A percentile compares a stretch with the other conserved stretches of the same genome.
Evolutionary conservation across 2,329 filamentous ascomycete genomes (phyloP).

Genomic region (Cyclaneusma minus): DNA sequence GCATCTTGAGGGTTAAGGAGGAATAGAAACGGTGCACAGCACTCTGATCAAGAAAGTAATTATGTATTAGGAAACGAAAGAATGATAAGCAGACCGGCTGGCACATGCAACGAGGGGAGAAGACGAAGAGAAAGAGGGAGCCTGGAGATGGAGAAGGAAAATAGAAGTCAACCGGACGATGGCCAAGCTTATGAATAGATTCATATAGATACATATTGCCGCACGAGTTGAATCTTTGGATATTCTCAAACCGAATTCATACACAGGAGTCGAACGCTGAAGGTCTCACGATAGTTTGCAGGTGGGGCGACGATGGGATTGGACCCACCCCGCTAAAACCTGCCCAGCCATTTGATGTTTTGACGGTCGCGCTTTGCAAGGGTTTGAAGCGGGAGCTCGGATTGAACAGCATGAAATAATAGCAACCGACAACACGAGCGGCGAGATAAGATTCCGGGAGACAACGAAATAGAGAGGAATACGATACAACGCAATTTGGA

Average conservation of each 20-base stretch:
- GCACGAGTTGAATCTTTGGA: slow-evolving; percentile 2
- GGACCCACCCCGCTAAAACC: too few relatives aligned
- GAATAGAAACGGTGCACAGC: slow-evolving; percentile 4
- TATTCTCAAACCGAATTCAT: slow-evolving; percentile 3
- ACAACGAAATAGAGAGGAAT: too few relatives aligned
- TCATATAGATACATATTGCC: slow-evolving; percentile 4
- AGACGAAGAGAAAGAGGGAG: slow-evolving; percentile 4
- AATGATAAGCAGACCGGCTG: slow-evolving; percentile 5
- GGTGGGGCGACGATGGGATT: too few relatives aligned
- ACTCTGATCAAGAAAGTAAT: slow-evolving; percentile 2
- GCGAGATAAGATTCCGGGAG: too few relatives aligned
- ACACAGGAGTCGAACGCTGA: neutral
- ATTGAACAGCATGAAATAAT: too few relatives aligned
- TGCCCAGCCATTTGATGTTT: too few relatives aligned
- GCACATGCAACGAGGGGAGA: slow-evolving; percentile 1
- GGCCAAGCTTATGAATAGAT: too few relatives aligned
- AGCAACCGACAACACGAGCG: too few relatives aligned
- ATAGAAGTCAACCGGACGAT: slow-evolving; percentile 1
- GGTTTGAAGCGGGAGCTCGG: too few relatives aligned
- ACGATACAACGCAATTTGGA: too few relatives aligned
- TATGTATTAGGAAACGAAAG: slow-evolving; percentile 4
- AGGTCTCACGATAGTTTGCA: slow-evolving; percentile 2
- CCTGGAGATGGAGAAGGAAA: slow-evolving; percentile 1
- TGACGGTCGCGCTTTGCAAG: too few relatives aligned
- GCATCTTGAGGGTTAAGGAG: slow-evolving; percentile 5